These are phyloP conservation scores for Aspergillus tubingensis DNA, from an alignment of 2,329 filamentous ascomycete species.

Conservation along the genomic window DNA sequence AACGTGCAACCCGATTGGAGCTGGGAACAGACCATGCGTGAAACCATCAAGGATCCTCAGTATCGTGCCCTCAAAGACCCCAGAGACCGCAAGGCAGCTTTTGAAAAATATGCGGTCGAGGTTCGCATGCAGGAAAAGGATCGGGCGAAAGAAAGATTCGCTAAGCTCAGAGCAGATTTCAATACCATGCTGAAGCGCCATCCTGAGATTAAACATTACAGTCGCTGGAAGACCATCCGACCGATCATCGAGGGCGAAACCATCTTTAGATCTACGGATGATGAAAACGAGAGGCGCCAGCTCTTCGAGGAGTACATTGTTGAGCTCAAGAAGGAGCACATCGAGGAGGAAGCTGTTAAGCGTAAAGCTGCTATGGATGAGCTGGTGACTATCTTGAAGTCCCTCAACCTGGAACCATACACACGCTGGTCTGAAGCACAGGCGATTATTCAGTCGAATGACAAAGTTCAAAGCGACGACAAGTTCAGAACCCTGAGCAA, in stretches of 20 bases:
- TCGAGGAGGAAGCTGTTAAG: constrained; percentile 70
- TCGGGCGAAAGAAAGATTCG: constrained; percentile 85
- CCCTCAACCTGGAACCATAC: constrained; percentile 84
- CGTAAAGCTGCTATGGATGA: constrained; percentile 84
- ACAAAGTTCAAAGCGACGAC: constrained; percentile 75
- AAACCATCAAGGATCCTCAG: constrained; percentile 84
- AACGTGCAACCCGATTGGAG: constrained; percentile 89
- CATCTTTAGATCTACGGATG: constrained; percentile 86
- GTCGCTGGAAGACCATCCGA: constrained; percentile 92
- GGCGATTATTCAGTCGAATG: constrained; percentile 73
- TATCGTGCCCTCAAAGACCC: constrained; percentile 93
- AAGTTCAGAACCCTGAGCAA: constrained; percentile 85
- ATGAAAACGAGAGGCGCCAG: constrained; percentile 83
- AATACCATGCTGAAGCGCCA: constrained; percentile 94
- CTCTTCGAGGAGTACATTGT: constrained; percentile 92
- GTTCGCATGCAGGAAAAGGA: constrained; percentile 91
- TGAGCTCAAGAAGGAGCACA: constrained; percentile 77
- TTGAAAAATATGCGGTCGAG: constrained; percentile 93
- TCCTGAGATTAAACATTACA: constrained; percentile 95
- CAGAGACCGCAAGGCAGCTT: constrained; percentile 83
- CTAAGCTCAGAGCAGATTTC: constrained; percentile 92
- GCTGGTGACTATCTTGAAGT: constrained; percentile 73
- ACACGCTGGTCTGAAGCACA: constrained; percentile 93
- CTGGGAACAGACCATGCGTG: constrained; percentile 86
- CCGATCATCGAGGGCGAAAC: constrained; percentile 94